Evolutionary conservation across 331 rosid genomes (phyloP).

Genomic region (Pyrus hybrid): DNA sequence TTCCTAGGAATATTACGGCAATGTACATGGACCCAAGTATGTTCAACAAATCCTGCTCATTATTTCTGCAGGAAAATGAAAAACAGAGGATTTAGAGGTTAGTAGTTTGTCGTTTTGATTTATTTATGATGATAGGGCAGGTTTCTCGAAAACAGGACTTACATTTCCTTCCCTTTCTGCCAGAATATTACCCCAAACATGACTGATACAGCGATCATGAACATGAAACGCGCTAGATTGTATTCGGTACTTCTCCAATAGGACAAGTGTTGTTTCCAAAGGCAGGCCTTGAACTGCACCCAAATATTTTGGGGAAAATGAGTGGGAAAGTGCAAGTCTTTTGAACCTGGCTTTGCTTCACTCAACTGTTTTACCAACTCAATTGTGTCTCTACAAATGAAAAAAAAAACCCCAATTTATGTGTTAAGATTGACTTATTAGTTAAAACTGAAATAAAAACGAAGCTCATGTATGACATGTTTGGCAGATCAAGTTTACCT

Average conservation of each 20-base stretch:
- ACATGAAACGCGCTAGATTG: slow-evolving; percentile 55
- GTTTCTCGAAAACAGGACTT: slow-evolving; percentile 11
- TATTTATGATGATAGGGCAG: no score
- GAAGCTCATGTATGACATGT: neutral
- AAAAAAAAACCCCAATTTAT: slow-evolving; percentile 8
- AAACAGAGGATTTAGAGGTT: slow-evolving; percentile 3
- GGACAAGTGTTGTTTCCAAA: slow-evolving; percentile 86
- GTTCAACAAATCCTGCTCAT: slow-evolving; percentile 72
- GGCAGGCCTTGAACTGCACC: slow-evolving; percentile 82
- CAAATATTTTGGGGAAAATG: slow-evolving; percentile 52
- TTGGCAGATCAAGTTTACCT: slow-evolving; percentile 8
- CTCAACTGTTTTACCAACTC: slow-evolving; percentile 57
- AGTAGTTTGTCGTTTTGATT: neutral
- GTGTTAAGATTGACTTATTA: neutral
- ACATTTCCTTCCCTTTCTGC: slow-evolving; percentile 74
- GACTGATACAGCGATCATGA: slow-evolving; percentile 49
- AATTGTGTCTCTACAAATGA: slow-evolving; percentile 39
- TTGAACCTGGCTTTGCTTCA: slow-evolving; percentile 44
- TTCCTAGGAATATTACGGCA: slow-evolving; percentile 71
- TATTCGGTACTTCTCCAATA: slow-evolving; percentile 92
- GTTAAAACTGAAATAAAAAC: neutral
- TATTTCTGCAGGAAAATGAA: slow-evolving; percentile 38
- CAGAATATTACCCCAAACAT: slow-evolving; percentile 69
- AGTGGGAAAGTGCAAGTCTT: slow-evolving; percentile 55
- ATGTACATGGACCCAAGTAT: slow-evolving; percentile 66